Evolutionary conservation across 345 rosid genomes (phyloP).

Genomic region (Syzygium aromaticum): DNA sequence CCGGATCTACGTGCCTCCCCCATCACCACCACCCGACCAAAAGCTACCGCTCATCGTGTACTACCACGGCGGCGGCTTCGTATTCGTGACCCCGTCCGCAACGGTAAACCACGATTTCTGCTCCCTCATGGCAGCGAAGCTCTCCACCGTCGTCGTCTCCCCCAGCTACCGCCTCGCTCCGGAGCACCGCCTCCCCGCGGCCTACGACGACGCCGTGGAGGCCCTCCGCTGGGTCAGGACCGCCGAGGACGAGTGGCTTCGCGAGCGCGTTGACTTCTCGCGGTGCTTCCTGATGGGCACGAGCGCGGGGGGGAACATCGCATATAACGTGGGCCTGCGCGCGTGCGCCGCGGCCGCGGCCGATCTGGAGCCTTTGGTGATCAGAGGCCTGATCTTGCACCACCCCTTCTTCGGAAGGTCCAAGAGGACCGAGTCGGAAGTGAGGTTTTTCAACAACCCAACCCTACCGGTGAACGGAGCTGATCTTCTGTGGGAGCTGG

Average conservation of each 20-base stretch:
- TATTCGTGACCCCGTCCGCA: background rate
- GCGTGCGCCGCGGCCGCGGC: background rate
- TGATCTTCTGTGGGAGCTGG: slow-evolving; percentile 23
- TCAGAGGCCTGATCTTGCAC: slow-evolving; percentile 17
- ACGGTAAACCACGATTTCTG: slow-evolving; percentile 1
- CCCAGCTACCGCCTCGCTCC: slow-evolving; percentile 20
- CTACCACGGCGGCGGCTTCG: slow-evolving; percentile 26
- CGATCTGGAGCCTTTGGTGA: slow-evolving; percentile 13
- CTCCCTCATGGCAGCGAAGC: slow-evolving; percentile 8
- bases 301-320: slow-evolving; percentile 6
- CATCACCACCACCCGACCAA: background rate
- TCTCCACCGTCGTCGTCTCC: slow-evolving; percentile 14
- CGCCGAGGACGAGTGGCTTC: slow-evolving; percentile 1
- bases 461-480: slow-evolving; percentile 8
- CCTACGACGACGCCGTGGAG: slow-evolving; percentile 11
- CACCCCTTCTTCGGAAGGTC: slow-evolving; percentile 31
- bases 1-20: slow-evolving; percentile 9
- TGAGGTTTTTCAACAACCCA: slow-evolving; percentile 8
- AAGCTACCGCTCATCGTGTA: slow-evolving; percentile 26
- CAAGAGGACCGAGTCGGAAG: slow-evolving; percentile 15
- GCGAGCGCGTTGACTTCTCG: slow-evolving; percentile 1
- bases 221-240: slow-evolving; percentile 9
- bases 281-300: slow-evolving; percentile 1
- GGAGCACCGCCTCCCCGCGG: slow-evolving; percentile 18
- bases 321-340: background rate